phyloP scores from a whole-genome alignment of 345 rosid genomes.

The Barbarea vulgaris region DNA sequence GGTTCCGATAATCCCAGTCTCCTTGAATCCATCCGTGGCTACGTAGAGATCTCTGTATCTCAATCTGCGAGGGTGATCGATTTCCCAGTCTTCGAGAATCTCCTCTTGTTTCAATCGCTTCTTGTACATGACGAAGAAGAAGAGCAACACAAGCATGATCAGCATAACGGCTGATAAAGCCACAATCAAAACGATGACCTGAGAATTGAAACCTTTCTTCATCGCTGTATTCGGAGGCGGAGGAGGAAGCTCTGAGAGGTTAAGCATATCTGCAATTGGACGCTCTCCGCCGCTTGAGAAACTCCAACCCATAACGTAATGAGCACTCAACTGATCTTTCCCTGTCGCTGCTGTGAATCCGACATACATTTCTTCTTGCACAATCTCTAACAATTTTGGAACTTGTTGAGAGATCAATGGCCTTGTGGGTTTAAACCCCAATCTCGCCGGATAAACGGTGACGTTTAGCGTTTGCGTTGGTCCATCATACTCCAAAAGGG shows the following conservation, averaged over 20 bases:
- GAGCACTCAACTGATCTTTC: slow-evolving; percentile 46
- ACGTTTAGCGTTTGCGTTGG: slow-evolving; percentile 29
- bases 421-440: slow-evolving; percentile 26
- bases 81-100: slow-evolving; percentile 60
- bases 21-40: slow-evolving; percentile 57
- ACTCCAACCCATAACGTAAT: slow-evolving; percentile 74
- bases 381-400: slow-evolving; percentile 16
- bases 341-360: slow-evolving; percentile 68
- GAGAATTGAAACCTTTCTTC: slow-evolving; percentile 2
- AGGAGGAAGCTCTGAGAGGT: slow-evolving; percentile 33
- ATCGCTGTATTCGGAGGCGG: slow-evolving; percentile 37
- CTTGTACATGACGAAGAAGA: slow-evolving; percentile 37
- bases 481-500: slow-evolving; percentile 52
- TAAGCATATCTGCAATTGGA: slow-evolving; percentile 29
- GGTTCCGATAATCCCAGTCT: slow-evolving; percentile 47
- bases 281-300: slow-evolving; percentile 43
- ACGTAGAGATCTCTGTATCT: slow-evolving; percentile 52
- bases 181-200: slow-evolving; percentile 45
- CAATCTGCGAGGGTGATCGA: slow-evolving; percentile 63
- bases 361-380: slow-evolving; percentile 46
- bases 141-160: slow-evolving; percentile 34
- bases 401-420: slow-evolving; percentile 38
- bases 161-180: slow-evolving; percentile 38
- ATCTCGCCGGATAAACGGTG: slow-evolving; percentile 43
- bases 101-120: slow-evolving; percentile 49